Base-by-base conservation (phyloP, 805 yeast species). In the Kazachstania psychrophila region DNA sequence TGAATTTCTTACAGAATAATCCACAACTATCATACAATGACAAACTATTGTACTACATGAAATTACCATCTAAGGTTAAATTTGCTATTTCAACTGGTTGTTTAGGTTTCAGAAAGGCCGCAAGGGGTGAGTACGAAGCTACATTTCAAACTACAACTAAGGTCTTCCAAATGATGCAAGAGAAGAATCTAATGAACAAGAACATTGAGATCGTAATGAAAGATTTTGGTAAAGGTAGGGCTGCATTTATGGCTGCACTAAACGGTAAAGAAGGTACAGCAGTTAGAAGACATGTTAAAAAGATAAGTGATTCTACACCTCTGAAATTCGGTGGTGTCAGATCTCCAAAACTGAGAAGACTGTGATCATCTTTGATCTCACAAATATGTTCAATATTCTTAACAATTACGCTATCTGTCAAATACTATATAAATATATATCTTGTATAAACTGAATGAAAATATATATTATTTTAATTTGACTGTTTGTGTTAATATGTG, bases 311-410 rank as follows among this genome's bases (percentile, higher is more conserved):
- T 52, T 69, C 72, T 46, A 86, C 98, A 5, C 73, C 73, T 40
- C 70, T 89, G 66, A 81, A 83, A 61, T 85, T 85, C 53, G 98
- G 98, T 69, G 97, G 97, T 69, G 79, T 74, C 32, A 75, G 92
- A 51, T 70, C 95, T 15, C 94, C 89, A 62, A 75, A 78, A 58
- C 69, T 69, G 40, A 80, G 96, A 68, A 78, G 94, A 65, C 66
- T 81, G 52, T 77, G 17, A 30, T n/a, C n/a, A n/a, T 64, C 58
- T 32, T n/a, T n/a, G n/a, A n/a, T n/a, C n/a, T n/a, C n/a, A n/a
- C n/a, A n/a, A n/a, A n/a, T n/a, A n/a, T n/a, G n/a, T n/a, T n/a
- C n/a, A n/a, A n/a, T n/a, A n/a, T n/a, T n/a, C n/a, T n/a, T n/a
- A n/a, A n/a, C n/a, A n/a, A n/a, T n/a, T n/a, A n/a, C n/a, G n/a